Evolutionary conservation across 768 basidiomycete species (phyloP).

Genomic region (Suillus occidentalis): DNA sequence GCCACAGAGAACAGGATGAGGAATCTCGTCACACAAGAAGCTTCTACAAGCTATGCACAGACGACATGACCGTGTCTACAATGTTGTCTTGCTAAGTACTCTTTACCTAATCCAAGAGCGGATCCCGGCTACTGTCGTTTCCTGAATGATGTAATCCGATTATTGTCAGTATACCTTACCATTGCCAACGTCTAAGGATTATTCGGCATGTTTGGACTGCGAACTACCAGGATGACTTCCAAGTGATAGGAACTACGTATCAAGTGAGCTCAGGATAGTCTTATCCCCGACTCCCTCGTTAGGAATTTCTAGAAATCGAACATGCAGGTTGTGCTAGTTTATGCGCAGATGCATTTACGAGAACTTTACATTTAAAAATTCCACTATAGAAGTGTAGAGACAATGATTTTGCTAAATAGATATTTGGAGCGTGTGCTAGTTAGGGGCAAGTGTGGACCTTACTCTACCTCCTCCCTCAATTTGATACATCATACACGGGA

Average conservation of each 20-base stretch:
- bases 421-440: not conserved
- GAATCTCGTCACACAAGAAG: constrained; percentile 29
- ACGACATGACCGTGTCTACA: not conserved
- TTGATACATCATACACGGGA: not conserved
- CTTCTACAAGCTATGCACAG: constrained; percentile 2
- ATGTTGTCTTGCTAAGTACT: not conserved
- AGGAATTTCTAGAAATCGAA: not conserved
- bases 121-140: not conserved
- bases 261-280: not conserved
- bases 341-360: not conserved
- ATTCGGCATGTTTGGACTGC: not conserved
- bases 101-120: not conserved
- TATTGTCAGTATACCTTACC: not conserved
- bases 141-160: not conserved
- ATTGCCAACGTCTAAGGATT: not conserved
- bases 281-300: not conserved
- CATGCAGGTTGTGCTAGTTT: not conserved
- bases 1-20: constrained; percentile 41
- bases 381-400: not conserved
- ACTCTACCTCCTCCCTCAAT: not conserved
- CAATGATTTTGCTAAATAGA: not conserved
- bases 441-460: not conserved
- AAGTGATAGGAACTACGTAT: not conserved
- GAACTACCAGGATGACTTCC: not conserved
- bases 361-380: not conserved